phyloP scores from a whole-genome alignment of 2,329 filamentous ascomycete species.

The Neofusicoccum umdonicola region DNA sequence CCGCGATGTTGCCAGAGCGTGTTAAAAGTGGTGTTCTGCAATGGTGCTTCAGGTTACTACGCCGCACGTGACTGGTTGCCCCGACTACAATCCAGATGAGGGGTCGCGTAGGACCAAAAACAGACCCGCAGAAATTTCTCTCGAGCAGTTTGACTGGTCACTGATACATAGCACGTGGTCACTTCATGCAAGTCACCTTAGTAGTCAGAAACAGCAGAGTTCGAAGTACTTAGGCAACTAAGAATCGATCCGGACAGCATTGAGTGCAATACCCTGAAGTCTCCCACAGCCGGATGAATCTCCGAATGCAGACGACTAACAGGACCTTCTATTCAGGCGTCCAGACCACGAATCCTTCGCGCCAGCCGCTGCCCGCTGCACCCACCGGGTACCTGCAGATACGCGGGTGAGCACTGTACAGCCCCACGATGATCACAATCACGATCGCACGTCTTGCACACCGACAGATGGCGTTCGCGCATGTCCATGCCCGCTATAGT shows the following conservation, averaged over 20 bases:
- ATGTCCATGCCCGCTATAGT: too few species aligned
- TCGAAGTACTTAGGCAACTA: too few species aligned
- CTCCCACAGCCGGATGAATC: too few species aligned
- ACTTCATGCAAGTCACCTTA: too few species aligned
- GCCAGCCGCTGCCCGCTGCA: background rate
- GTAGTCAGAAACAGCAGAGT: too few species aligned
- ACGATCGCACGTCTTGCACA: background rate
- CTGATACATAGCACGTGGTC: too few species aligned
- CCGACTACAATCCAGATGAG: background rate
- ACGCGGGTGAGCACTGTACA: background rate
- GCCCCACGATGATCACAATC: background rate
- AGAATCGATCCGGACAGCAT: too few species aligned
- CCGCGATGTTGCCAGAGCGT: too few species aligned
- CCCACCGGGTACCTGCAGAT: background rate
- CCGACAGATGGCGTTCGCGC: background rate
- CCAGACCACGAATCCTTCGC: background rate
- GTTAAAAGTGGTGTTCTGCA: too few species aligned
- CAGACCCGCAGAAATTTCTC: background rate
- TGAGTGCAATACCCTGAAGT: too few species aligned
- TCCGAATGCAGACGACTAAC: too few species aligned
- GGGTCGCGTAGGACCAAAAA: too few species aligned
- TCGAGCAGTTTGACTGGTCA: background rate
- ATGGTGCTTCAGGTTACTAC: background rate
- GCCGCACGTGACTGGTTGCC: background rate
- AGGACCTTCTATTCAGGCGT: background rate